phyloP scores from a whole-genome alignment of 1,284 basidiomycete genomes.

The Puccinia triticina region DNA sequence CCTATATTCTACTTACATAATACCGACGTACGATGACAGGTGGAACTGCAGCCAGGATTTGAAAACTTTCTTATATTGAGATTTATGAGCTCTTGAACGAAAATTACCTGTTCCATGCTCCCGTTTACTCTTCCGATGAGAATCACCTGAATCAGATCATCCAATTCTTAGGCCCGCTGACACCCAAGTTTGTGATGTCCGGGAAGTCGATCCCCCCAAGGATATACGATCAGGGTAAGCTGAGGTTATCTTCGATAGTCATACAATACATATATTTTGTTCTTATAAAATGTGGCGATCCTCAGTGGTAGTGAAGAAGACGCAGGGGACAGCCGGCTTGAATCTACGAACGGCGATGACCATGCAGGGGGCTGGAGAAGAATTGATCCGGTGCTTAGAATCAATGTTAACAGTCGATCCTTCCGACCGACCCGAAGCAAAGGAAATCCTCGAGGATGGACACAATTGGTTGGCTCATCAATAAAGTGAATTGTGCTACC shows the following conservation, averaged over 20 bases:
- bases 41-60: background rate
- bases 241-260: no score
- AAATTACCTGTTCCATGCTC: constrained; percentile 86
- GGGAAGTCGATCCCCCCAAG: constrained; percentile 95
- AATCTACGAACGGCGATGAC: constrained; percentile 73
- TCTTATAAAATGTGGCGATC: no score
- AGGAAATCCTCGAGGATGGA: constrained; percentile 72
- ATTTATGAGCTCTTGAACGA: constrained; percentile 81
- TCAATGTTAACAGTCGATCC: constrained; percentile 91
- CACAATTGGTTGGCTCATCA: background rate
- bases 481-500: no score
- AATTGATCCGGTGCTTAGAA: constrained; percentile 78
- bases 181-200: constrained; percentile 78
- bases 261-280: no score
- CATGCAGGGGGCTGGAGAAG: constrained; percentile 81
- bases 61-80: constrained; percentile 78
- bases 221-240: constrained; percentile 85
- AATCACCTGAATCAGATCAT: constrained; percentile 99
- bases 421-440: constrained; percentile 77
- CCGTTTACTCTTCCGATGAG: constrained; percentile 90
- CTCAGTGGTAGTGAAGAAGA: no score
- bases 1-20: no score
- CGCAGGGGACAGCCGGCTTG: no score
- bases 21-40: no score
- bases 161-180: constrained; percentile 87